These are phyloP conservation scores for Citrus mangshanensis DNA, from an alignment of 345 rosid species.

Conservation along the genomic window DNA sequence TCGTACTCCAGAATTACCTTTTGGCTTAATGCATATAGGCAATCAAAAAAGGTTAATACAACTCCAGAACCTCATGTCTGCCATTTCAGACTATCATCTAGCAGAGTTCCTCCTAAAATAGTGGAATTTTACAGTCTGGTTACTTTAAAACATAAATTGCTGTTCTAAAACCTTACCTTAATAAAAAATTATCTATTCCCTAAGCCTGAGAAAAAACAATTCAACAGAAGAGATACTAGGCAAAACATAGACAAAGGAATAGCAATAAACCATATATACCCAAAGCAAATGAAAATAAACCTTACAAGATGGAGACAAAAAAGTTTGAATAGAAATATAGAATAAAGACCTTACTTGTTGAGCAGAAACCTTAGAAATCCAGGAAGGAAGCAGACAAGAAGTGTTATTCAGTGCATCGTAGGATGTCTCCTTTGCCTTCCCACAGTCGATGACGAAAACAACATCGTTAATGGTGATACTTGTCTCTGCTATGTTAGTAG, in stretches of 20 bases:
- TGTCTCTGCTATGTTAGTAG: conserved; percentile 96
- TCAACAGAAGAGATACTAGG: neutral
- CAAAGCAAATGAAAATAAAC: neutral
- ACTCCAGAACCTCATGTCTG: neutral
- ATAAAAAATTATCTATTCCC: neutral
- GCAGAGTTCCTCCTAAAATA: neutral
- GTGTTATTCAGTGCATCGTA: conserved; percentile 95
- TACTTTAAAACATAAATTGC: neutral
- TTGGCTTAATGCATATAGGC: neutral
- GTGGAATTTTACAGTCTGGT: neutral
- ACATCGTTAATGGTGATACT: conserved; percentile 92
- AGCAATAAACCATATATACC: neutral
- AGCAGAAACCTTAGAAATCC: conserved; percentile 94
- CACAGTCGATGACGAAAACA: conserved; percentile 88
- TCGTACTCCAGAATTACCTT: neutral
- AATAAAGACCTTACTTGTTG: conserved; percentile 65
- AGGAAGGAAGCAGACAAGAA: conserved; percentile 90
- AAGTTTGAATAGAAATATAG: conserved; percentile 3
- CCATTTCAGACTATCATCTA: neutral
- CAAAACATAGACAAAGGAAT: neutral
- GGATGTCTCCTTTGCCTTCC: conserved; percentile 93
- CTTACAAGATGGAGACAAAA: neutral
- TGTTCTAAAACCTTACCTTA: neutral
- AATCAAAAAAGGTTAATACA: neutral
- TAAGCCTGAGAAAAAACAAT: neutral